phyloP scores from a whole-genome alignment of 257 asterid species.

The Capsicum pubescens region DNA sequence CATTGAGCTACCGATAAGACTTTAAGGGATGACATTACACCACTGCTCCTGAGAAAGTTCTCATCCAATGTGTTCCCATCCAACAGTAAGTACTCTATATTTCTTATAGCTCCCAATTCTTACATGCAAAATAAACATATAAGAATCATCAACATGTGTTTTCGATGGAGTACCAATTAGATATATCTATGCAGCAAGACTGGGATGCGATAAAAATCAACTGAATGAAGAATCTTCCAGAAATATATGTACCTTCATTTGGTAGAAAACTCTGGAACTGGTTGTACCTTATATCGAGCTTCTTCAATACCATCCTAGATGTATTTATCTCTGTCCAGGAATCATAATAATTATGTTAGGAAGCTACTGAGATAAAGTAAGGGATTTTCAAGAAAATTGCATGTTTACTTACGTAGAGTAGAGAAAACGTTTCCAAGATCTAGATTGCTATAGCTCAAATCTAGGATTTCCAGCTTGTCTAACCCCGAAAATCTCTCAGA shows the following conservation, averaged over 20 bases:
- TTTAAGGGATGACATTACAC: conserved; percentile 8
- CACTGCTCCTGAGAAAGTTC: conserved; percentile 17
- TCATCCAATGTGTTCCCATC: background rate
- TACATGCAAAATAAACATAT: background rate
- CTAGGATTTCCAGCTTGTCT: conserved; percentile 26
- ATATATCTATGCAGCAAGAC: background rate
- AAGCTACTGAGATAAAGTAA: background rate
- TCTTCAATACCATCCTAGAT: background rate
- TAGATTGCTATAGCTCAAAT: background rate
- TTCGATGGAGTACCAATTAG: too few species aligned
- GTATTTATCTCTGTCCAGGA: conserved; percentile 17
- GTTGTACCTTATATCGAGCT: background rate
- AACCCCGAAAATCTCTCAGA: conserved; percentile 3
- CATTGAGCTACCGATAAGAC: conserved; percentile 24
- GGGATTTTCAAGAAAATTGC: background rate
- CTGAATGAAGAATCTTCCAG: background rate
- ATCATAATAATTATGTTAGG: background rate
- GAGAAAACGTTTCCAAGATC: background rate
- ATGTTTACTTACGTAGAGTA: background rate
- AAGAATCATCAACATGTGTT: background rate
- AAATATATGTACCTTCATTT: conserved; percentile 2
- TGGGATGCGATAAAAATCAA: background rate
- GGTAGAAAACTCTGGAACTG: background rate
- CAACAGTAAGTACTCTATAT: conserved; percentile 19
- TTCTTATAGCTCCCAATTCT: conserved; percentile 24